Evolutionary conservation across 139 green algal genomes (phyloP), one percentile per base, ranked within the genome.

Genomic region (Eudorina sp.): DNA sequence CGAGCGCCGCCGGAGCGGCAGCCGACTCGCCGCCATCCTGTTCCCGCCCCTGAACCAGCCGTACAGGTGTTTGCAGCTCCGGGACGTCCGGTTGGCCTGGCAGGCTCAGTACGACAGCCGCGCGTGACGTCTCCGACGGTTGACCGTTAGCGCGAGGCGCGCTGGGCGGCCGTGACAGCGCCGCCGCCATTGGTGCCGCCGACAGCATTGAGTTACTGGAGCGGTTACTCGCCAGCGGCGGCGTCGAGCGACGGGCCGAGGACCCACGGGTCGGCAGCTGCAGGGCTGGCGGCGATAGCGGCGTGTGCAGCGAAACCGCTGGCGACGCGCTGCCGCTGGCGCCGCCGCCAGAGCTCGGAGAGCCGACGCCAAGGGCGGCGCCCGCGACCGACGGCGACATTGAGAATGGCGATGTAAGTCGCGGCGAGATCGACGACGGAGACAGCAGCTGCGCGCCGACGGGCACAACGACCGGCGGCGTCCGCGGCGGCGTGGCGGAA

Each of bases 151-250:
- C 45, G 3, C 73, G 27, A 5, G 73, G 31, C n/a, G 75, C 48
- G 51, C 75, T 83, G 31, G 75, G 75, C 27, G 55, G 41, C 79
- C 55, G 41, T 13, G 79, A 70, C 62, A 72, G 40, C 80, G 60
- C 60, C n/a, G 80, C 31, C 60, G 64, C 31, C 60, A 86, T 43
- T 3, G 75, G 51, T 19, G 75, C 75, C 2, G 75, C 75, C 36
- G 75, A 14, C 46, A 51, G 8, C 31, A 83, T 34, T 3, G 75
- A 11, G 36, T 48, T 83, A 51, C 18, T 69, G 75, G 75, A 83
- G 75, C 75, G 73, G 8, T 62, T 53, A 16, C 38, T 53, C 70
- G 41, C 38, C 70, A 79, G 38, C 40, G 70, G 40, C 38, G 70
- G 73, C 45, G 73, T 62, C 19, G 45, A 81, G 73, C 45, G 73